phyloP scores from a whole-genome alignment of 73 alveolate species.

The Diophrys sp. region DNA sequence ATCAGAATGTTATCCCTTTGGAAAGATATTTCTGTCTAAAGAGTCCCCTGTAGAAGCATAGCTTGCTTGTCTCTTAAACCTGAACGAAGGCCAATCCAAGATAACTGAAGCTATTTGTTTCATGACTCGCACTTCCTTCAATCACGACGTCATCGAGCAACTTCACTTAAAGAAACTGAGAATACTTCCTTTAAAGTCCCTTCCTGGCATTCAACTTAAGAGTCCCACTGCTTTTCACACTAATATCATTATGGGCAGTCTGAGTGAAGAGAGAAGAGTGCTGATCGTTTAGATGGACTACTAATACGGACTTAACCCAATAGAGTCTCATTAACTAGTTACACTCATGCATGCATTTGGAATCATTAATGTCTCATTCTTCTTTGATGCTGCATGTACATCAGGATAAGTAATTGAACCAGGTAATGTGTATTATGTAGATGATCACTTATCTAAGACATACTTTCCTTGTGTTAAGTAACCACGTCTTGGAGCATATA shows the following conservation, averaged over 20 bases:
- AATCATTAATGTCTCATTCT: neutral
- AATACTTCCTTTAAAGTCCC: neutral
- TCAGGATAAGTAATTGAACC: neutral
- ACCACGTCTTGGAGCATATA: neutral
- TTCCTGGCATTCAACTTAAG: neutral
- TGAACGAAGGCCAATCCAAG: neutral
- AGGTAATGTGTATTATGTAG: neutral
- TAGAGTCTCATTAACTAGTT: slow-evolving; percentile 2
- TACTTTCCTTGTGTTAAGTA: neutral
- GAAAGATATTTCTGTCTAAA: neutral
- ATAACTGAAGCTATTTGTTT: slow-evolving; percentile 3
- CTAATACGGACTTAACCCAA: slow-evolving; percentile 14
- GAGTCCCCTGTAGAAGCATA: neutral
- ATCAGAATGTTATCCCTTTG: slow-evolving; percentile 8
- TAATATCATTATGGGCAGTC: slow-evolving; percentile 16
- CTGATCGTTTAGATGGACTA: neutral
- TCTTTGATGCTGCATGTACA: slow-evolving; percentile 15
- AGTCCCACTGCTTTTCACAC: slow-evolving; percentile 19
- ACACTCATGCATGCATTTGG: neutral
- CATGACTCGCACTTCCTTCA: slow-evolving; percentile 6
- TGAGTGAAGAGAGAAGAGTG: slow-evolving; percentile 9
- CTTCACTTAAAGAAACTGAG: slow-evolving; percentile 12
- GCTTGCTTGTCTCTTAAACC: neutral
- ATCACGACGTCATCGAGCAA: neutral
- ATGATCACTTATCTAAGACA: neutral